These are phyloP conservation scores for Ophiosphaerella narmari DNA, from an alignment of 2,329 filamentous ascomycete species.

Conservation along the genomic window DNA sequence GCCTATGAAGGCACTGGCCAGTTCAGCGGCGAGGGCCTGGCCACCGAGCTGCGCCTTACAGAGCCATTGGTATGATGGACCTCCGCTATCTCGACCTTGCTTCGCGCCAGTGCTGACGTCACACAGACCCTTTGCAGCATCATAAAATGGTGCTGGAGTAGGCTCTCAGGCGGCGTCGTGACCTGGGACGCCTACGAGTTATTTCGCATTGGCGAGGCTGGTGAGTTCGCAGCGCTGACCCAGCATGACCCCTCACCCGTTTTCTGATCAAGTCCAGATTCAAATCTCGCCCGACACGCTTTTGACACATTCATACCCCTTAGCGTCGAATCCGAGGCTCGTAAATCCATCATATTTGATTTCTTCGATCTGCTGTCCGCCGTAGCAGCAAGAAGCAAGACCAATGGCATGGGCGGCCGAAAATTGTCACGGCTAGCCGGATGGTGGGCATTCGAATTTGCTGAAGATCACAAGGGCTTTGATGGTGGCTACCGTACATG, in stretches of 20 bases:
- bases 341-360: conserved; percentile 88
- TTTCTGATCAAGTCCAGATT: conserved; percentile 64
- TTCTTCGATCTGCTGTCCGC: conserved; percentile 94
- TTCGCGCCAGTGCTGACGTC: conserved; percentile 18
- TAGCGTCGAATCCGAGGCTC: conserved; percentile 84
- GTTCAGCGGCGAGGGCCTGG: conserved; percentile 69
- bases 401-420: conserved; percentile 87
- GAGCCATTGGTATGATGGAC: conserved; percentile 79
- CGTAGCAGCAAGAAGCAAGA: conserved; percentile 89
- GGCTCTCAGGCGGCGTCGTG: conserved; percentile 86
- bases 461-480: conserved; percentile 85
- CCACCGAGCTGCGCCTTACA: conserved; percentile 86
- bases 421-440: conserved; percentile 94
- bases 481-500: conserved; percentile 92
- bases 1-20: conserved; percentile 61
- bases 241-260: background rate
- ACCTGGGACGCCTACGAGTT: conserved; percentile 97
- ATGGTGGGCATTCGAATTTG: conserved; percentile 98
- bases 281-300: conserved; percentile 85
- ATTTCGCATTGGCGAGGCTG: conserved; percentile 91
- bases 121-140: conserved; percentile 85
- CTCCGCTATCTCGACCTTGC: conserved; percentile 1
- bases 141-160: conserved; percentile 98
- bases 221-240: conserved; percentile 54
- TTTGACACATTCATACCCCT: conserved; percentile 97